Base-by-base conservation (phyloP, 2,329 filamentous ascomycete genomes). In the Sporothrix curviconia region DNA sequence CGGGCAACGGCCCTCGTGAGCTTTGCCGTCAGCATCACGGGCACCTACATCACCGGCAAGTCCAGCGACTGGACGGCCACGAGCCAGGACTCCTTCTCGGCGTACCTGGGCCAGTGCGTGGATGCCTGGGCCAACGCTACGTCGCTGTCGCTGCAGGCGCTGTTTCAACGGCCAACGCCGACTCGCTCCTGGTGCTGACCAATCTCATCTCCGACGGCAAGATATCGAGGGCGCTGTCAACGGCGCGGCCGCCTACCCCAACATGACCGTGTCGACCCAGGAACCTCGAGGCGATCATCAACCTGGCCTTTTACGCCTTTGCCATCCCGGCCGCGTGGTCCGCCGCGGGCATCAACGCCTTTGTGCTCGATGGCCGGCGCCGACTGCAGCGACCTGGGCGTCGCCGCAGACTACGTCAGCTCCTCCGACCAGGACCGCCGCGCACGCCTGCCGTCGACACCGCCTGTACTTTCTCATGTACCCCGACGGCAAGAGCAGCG, bases 321-420 rank as follows among this genome's bases (percentile, higher is more conserved):
- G 61, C 67, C 46, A 70, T 73, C 55, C 70, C 71, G 7, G 55
- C 58, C 15, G 42, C 68, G 3, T 73, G 70, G 71, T 57, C 58
- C n/a, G 53, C 51, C 30, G 66, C 68, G 5, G 59, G 61, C 4
- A 60, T 58, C 8, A 61, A 63, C 22, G 64, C 66, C 14, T 72
- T 73, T 44, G 55, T 73, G 42, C 52, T 72, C 39, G 67, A 71
- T 63, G n/a, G 66, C 68, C n/a, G 70, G 68, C 36, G 52, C 50
- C 28, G 59, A 42, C 42, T 72, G 69, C 60, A 57, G 58, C 50
- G 53, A 53, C 8, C 50, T 57, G 42, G 58, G 64, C 22, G 64
- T 66, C 3, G 28, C 64, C 9, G 34, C 14, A 57, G 47, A 65
- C 34, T 68, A 67, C 60, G 49, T 70, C 32, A 50, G 43, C n/a